A percentile compares a stretch with the other conserved stretches of the same genome.
These are phyloP conservation scores for Phytophthora hibernalis DNA, from an alignment of 352 stramenopile species.

Conservation along the genomic window DNA sequence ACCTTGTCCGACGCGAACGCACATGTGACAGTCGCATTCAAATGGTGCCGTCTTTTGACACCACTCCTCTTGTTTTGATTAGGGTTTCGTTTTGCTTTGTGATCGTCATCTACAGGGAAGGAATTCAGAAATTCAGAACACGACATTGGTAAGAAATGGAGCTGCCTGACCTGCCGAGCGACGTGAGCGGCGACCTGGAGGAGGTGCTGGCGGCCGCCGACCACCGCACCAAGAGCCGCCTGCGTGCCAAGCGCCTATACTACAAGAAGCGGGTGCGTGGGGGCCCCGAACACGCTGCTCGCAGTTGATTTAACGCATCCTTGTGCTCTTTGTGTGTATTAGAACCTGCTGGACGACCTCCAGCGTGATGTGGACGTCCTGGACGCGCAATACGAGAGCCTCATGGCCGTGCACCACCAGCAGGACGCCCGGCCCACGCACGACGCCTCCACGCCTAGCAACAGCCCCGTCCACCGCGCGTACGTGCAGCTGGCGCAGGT, in stretches of 20 bases:
- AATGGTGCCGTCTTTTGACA: conserved; percentile 6
- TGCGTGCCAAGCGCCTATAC: conserved; percentile 78
- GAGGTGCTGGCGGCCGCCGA: conserved; percentile 34
- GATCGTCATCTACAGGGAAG: conserved; percentile 2
- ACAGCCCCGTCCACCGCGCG: conserved; percentile 25
- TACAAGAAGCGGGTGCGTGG: conserved; percentile 73
- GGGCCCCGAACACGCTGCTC: not conserved
- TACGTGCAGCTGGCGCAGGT: conserved; percentile 67
- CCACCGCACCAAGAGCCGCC: conserved; percentile 60
- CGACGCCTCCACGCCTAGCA: not conserved
- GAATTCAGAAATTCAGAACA: conserved; percentile 15
- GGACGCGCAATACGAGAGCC: conserved; percentile 51
- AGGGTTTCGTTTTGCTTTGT: not conserved
- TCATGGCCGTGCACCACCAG: conserved; percentile 43
- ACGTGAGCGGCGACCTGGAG: conserved; percentile 17
- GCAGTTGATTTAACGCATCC: conserved; percentile 9
- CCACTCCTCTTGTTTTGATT: not conserved
- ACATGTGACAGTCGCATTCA: not conserved
- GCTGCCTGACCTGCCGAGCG: conserved; percentile 14
- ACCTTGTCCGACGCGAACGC: not conserved
- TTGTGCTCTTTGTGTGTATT: conserved; percentile 10
- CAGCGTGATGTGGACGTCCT: conserved; percentile 50
- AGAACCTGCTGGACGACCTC: conserved; percentile 72
- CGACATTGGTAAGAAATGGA: conserved; percentile 22
- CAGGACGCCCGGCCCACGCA: conserved; percentile 39